A percentile compares a stretch with the other conserved stretches of the same genome.
Conservation (phyloP, 2,329 filamentous ascomycete genomes). For the Talaromyces islandicus region DNA sequence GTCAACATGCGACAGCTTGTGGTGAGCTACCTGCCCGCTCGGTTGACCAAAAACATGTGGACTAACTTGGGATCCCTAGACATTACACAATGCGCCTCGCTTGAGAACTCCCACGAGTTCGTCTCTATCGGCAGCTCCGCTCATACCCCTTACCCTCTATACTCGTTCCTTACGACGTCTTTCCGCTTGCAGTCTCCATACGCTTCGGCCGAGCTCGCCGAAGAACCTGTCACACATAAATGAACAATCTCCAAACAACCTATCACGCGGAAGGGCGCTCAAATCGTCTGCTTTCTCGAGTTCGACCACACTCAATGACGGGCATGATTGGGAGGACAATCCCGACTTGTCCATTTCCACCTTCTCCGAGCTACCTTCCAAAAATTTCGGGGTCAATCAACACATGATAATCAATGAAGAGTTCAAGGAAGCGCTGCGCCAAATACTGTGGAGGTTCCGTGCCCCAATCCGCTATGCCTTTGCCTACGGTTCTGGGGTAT, state of each 20-base stretch:
- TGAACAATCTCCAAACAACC: not conserved
- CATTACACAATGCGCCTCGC: not conserved
- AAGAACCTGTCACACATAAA: not conserved
- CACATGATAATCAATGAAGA: conserved; percentile 94
- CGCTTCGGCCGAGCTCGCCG: not conserved
- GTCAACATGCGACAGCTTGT: conserved; percentile 25
- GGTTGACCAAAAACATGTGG: not conserved
- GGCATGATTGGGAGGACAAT: conserved; percentile 67
- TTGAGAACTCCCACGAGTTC: not conserved
- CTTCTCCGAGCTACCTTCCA: conserved; percentile 70
- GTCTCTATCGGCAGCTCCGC: not conserved
- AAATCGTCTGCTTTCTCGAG: conserved; percentile 13
- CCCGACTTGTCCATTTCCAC: conserved; percentile 64
- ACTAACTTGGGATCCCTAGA: not conserved
- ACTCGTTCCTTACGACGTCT: not conserved
- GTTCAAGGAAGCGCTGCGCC: conserved; percentile 82
- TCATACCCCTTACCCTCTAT: not conserved
- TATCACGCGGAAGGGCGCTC: not conserved
- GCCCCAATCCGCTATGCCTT: conserved; percentile 95
- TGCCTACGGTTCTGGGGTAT: conserved; percentile 95
- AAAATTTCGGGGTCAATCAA: conserved; percentile 88
- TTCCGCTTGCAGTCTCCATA: conserved; percentile 1
- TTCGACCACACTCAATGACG: conserved; percentile 8
- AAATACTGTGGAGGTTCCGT: conserved; percentile 84
- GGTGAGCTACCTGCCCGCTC: conserved; percentile 15